These are phyloP conservation scores for Stenogyne calaminthoides DNA, from an alignment of 305 asterid genomes.

Conservation along the genomic window DNA sequence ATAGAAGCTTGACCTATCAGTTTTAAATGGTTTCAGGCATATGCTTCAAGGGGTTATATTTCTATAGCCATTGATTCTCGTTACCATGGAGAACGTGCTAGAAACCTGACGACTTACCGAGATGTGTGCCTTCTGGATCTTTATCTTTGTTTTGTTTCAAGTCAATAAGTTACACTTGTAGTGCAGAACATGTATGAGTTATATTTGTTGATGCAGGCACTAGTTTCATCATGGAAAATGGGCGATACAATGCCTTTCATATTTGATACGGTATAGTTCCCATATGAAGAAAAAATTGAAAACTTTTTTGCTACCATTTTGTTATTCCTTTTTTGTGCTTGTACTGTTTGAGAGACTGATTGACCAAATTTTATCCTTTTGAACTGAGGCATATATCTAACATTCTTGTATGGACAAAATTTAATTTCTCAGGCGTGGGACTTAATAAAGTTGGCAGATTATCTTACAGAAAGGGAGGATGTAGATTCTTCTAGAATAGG, in stretches of 20 bases:
- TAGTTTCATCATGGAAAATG: constrained; percentile 76
- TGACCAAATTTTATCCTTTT: neutral
- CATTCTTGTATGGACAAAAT: constrained; percentile 5
- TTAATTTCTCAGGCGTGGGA: constrained; percentile 74
- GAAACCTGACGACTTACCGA: constrained; percentile 68
- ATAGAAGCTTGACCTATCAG: constrained; percentile 11
- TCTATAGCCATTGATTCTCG: constrained; percentile 95
- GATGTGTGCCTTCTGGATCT: constrained; percentile 52
- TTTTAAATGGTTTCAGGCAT: constrained; percentile 59
- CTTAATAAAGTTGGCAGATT: constrained; percentile 87
- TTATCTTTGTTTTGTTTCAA: constrained; percentile 21
- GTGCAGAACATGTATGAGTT: neutral
- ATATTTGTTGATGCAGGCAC: constrained; percentile 56
- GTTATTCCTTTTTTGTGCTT: neutral
- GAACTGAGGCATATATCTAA: neutral
- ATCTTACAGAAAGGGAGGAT: constrained; percentile 80
- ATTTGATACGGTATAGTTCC: constrained; percentile 67
- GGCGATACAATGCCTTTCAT: constrained; percentile 93
- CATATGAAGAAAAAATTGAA: neutral
- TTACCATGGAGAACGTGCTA: constrained; percentile 95
- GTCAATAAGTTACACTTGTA: constrained; percentile 4
- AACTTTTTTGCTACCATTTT: neutral
- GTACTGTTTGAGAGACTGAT: neutral
- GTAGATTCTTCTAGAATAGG: constrained; percentile 78
- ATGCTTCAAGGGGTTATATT: constrained; percentile 88